Conservation (phyloP, 305 asterid species). For the Withania somnifera region DNA sequence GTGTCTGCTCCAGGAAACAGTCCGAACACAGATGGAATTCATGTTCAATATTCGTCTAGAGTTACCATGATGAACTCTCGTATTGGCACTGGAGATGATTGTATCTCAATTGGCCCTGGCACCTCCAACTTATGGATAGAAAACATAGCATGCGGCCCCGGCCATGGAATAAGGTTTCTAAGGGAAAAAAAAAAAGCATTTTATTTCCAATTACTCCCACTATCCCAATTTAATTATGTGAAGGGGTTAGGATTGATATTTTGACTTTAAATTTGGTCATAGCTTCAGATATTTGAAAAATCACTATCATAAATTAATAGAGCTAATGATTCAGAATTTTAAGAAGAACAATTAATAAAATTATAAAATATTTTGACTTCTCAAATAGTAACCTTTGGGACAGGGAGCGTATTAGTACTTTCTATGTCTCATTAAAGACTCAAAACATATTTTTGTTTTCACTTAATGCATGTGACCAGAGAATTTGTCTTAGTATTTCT, state of each 20-base stretch:
- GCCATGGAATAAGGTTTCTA: constrained; percentile 9
- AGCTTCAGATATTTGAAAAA: no score
- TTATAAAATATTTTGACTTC: no score
- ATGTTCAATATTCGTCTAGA: neutral
- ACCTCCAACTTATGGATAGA: neutral
- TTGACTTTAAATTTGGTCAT: neutral
- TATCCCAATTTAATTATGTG: neutral
- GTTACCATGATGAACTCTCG: neutral
- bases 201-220: neutral
- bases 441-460: neutral
- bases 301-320: no score
- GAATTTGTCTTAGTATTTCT: neutral
- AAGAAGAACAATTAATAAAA: no score
- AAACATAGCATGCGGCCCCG: constrained; percentile 3
- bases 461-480: neutral
- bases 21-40: constrained; percentile 5
- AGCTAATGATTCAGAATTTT: neutral
- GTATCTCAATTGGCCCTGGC: constrained; percentile 5
- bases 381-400: neutral
- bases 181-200: neutral
- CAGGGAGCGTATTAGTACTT: neutral
- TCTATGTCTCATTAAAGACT: neutral
- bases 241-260: neutral
- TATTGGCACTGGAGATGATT: constrained; percentile 6
- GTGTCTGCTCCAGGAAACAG: neutral